A percentile compares a stretch with the other conserved stretches of the same genome.
Evolutionary conservation across 441 rosid genomes (phyloP).

Genomic region (Rhodomyrtus psidioides): DNA sequence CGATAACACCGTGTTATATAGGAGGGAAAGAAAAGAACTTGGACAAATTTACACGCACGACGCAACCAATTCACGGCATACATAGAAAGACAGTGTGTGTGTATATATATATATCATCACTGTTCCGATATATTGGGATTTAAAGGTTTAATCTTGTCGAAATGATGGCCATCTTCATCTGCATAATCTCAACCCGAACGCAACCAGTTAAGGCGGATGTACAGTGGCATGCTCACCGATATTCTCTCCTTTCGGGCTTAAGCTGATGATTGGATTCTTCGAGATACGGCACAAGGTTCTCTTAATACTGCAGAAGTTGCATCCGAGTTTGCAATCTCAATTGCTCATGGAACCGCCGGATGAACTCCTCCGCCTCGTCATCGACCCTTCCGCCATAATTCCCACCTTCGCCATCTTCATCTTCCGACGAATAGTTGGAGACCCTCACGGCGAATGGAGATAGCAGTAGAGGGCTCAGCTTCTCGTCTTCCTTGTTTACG

Average conservation of each 20-base stretch:
- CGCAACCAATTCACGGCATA: not conserved
- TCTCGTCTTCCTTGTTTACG: conserved; percentile 6
- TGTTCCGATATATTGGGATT: not conserved
- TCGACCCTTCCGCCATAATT: conserved; percentile 16
- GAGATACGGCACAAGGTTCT: not conserved
- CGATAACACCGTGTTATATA: not conserved
- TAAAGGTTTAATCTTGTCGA: not conserved
- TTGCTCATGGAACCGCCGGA: conserved; percentile 43
- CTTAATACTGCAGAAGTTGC: conserved; percentile 38
- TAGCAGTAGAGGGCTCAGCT: conserved; percentile 15
- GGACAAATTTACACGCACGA: not conserved
- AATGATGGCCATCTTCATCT: not conserved
- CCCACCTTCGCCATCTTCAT: conserved; percentile 18
- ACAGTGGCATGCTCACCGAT: not conserved
- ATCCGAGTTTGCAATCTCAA: conserved; percentile 34
- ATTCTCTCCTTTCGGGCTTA: not conserved
- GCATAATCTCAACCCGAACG: not conserved
- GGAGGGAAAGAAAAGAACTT: not conserved
- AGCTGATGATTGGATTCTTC: not conserved
- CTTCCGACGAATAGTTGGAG: conserved; percentile 41
- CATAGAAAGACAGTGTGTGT: not conserved
- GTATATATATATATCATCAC: not conserved
- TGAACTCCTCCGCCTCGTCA: conserved; percentile 55
- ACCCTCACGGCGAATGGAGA: conserved; percentile 36
- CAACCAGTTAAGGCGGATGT: not conserved